phyloP scores from a whole-genome alignment of 2,329 filamentous ascomycete species.

The Pyrenophora seminiperda region DNA sequence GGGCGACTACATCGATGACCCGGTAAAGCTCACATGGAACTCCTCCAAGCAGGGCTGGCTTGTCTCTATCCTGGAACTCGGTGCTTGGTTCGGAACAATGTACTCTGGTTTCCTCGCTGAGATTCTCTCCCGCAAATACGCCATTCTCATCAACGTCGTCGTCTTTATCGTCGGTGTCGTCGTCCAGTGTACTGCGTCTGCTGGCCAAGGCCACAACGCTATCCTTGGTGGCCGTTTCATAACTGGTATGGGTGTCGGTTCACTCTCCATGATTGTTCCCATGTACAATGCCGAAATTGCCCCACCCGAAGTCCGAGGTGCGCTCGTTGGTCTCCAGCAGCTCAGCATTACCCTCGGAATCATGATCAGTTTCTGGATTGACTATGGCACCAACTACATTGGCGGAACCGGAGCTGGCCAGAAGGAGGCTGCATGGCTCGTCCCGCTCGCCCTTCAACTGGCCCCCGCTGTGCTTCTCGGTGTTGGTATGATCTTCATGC shows the following conservation, averaged over 20 bases:
- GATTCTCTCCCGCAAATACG: conserved; percentile 68
- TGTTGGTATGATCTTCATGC: conserved; percentile 77
- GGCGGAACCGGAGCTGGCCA: conserved; percentile 64
- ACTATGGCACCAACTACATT: conserved; percentile 50
- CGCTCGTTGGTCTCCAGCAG: conserved; percentile 66
- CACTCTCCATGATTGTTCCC: conserved; percentile 69
- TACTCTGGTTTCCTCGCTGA: conserved; percentile 73
- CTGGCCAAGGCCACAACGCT: conserved; percentile 57
- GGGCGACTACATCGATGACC: conserved; percentile 44
- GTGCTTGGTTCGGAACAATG: conserved; percentile 74
- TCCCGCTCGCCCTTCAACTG: conserved; percentile 73
- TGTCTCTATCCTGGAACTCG: conserved; percentile 71
- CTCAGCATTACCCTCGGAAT: conserved; percentile 67
- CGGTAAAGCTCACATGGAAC: conserved; percentile 35
- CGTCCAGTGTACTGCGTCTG: conserved; percentile 66
- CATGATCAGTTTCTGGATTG: conserved; percentile 61
- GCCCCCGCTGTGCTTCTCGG: conserved; percentile 69
- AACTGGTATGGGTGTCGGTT: conserved; percentile 71
- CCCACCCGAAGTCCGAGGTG: conserved; percentile 67
- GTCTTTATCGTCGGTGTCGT: conserved; percentile 74
- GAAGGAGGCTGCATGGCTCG: conserved; percentile 71
- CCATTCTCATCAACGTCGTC: conserved; percentile 67
- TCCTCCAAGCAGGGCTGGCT: conserved; percentile 54
- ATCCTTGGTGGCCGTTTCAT: conserved; percentile 76
- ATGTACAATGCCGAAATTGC: conserved; percentile 52